Conservation (phyloP, 2,329 filamentous ascomycete species). For the Penicillium sp. region DNA sequence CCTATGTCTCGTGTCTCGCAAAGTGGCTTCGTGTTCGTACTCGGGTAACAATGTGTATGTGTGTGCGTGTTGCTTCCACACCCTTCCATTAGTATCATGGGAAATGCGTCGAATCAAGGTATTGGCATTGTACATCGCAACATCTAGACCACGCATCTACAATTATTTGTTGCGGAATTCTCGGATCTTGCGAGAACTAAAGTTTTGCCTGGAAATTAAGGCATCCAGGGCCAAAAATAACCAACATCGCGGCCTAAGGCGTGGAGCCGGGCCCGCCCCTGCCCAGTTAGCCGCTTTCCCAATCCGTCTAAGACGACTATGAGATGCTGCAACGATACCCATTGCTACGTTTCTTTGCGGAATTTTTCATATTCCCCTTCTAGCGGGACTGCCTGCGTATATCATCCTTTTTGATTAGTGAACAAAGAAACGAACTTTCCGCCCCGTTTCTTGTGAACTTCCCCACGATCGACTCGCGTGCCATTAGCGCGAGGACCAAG, state of each 20-base stretch:
- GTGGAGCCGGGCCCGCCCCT: background rate
- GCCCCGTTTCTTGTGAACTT: conserved; percentile 8
- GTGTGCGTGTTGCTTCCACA: background rate
- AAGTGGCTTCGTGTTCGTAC: background rate
- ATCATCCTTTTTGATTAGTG: background rate
- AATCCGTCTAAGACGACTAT: conserved; percentile 22
- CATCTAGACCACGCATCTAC: too few relatives aligned
- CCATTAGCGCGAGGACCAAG: conserved; percentile 10
- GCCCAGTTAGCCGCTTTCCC: conserved; percentile 19
- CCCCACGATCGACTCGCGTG: conserved; percentile 19
- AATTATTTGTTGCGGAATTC: background rate
- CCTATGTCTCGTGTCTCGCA: background rate
- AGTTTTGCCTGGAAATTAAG: background rate
- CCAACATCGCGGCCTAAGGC: conserved; percentile 15
- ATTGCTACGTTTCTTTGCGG: background rate
- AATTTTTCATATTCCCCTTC: background rate
- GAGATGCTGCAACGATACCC: conserved; percentile 13
- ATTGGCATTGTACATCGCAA: too few relatives aligned
- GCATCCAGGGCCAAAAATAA: conserved; percentile 12
- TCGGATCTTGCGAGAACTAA: background rate
- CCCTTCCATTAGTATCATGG: too few relatives aligned
- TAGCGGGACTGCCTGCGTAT: background rate
- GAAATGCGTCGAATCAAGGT: background rate
- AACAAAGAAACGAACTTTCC: conserved; percentile 8
- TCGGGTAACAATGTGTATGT: background rate